Base-by-base conservation (phyloP, 306 rosid genomes). In the Datisca glomerata region DNA sequence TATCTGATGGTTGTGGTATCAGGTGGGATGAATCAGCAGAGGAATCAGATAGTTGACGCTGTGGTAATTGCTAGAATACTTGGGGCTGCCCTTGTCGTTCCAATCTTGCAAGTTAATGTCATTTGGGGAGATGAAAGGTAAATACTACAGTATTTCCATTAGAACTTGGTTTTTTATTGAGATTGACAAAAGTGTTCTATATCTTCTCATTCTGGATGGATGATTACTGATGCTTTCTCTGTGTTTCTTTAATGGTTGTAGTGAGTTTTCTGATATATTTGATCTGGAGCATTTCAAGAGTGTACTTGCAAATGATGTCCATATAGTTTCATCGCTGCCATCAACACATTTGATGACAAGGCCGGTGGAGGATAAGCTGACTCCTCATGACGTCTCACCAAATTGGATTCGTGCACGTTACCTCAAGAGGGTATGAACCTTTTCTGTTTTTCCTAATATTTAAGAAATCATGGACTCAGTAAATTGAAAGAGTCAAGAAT, bases 111-210 rank as follows among this genome's bases (percentile, higher is more conserved):
- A 75, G 96, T 89, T 60, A 89, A 89, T 36, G 79, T 72, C 56
- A 89, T 89, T 44, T 89, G 98, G 98, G 98, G 86, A 29, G 98
- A 89, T 71, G 98, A 89, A 67, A 89, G 98, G 98, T 80, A 63
- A n/a, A n/a, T n/a, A n/a, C n/a, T n/a, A n/a, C n/a, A n/a, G n/a
- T n/a, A n/a, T n/a, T n/a, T n/a, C n/a, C n/a, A n/a, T n/a, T n/a
- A n/a, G n/a, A n/a, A n/a, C n/a, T n/a, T n/a, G n/a, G n/a, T n/a
- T n/a, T n/a, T n/a, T n/a, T n/a, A n/a, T n/a, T n/a, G n/a, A n/a
- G n/a, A n/a, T n/a, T n/a, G n/a, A n/a, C n/a, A n/a, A n/a, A n/a
- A n/a, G n/a, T n/a, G n/a, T n/a, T n/a, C n/a, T n/a, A n/a, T n/a
- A n/a, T n/a, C n/a, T n/a, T n/a, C n/a, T n/a, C n/a, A n/a, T n/a